Conservation (phyloP, 1,284 basidiomycete species). For the Meira nashicola region DNA sequence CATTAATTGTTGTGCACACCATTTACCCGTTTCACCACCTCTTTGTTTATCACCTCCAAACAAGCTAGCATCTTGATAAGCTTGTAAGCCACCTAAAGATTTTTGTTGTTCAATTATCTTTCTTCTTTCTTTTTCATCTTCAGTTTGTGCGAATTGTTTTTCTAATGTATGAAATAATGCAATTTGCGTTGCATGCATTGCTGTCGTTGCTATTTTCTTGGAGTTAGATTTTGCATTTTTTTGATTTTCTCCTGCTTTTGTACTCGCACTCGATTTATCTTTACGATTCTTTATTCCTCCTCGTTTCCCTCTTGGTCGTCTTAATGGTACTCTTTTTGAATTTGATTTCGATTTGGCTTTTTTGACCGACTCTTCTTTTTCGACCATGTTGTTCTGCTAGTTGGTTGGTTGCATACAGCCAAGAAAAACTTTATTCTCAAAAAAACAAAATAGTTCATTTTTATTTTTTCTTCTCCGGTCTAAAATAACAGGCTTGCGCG, state of each 20-base stretch:
- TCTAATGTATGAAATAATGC: slow-evolving; percentile 43
- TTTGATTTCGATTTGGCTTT: slow-evolving; percentile 2
- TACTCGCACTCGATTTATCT: slow-evolving; percentile 7
- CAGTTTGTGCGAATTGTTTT: slow-evolving; percentile 43
- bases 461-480: too few species aligned
- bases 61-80: slow-evolving; percentile 44
- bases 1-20: slow-evolving; percentile 37
- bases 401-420: too few species aligned
- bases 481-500: too few species aligned
- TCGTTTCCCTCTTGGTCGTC: slow-evolving; percentile 44
- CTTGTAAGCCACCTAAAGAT: slow-evolving; percentile 38
- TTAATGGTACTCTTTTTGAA: slow-evolving; percentile 21
- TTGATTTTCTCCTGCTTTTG: slow-evolving; percentile 11
- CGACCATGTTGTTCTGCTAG: slow-evolving; percentile 1
- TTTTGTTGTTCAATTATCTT: slow-evolving; percentile 29
- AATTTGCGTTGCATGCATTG: slow-evolving; percentile 37
- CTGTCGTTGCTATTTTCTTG: slow-evolving; percentile 10
- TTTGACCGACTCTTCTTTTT: neutral
- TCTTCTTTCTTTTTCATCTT: slow-evolving; percentile 20
- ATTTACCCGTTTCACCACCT: slow-evolving; percentile 38
- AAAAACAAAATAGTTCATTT: too few species aligned
- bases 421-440: too few species aligned
- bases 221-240: neutral
- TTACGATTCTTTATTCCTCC: slow-evolving; percentile 45
- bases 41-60: slow-evolving; percentile 18